A percentile compares a stretch with the other conserved stretches of the same genome.
phyloP scores from a whole-genome alignment of 2,329 filamentous ascomycete species.

The Hypoxylon sp. region DNA sequence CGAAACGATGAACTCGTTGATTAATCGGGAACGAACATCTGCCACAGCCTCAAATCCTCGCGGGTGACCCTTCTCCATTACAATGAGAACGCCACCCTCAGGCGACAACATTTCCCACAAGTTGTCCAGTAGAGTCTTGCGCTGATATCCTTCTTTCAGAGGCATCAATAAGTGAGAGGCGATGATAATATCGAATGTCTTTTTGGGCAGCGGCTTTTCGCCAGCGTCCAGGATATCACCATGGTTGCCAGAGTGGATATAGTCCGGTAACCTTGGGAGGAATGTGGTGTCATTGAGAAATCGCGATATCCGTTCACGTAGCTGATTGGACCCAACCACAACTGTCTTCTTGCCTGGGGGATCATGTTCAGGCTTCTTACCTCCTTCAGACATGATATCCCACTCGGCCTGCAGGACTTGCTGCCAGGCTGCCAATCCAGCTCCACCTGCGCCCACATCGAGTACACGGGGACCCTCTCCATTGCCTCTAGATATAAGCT shows the following conservation, averaged over 20 bases:
- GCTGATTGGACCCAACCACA: constrained; percentile 79
- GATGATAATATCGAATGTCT: constrained; percentile 91
- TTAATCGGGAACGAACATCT: constrained; percentile 82
- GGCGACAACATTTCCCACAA: constrained; percentile 90
- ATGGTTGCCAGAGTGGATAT: constrained; percentile 75
- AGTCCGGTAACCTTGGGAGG: constrained; percentile 90
- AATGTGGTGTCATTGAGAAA: constrained; percentile 93
- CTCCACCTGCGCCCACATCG: constrained; percentile 82
- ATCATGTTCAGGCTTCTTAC: constrained; percentile 59
- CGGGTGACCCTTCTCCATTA: constrained; percentile 92
- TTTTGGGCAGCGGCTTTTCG: constrained; percentile 71
- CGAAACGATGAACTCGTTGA: constrained; percentile 74
- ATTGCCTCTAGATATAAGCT: constrained; percentile 71
- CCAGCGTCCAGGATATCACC: constrained; percentile 72
- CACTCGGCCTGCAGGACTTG: constrained; percentile 87
- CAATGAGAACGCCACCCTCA: constrained; percentile 86
- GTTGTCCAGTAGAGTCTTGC: constrained; percentile 86
- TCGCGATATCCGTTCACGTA: constrained; percentile 81
- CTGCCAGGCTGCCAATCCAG: constrained; percentile 81
- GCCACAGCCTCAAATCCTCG: constrained; percentile 94
- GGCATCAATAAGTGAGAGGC: constrained; percentile 87
- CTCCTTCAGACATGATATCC: constrained; percentile 74
- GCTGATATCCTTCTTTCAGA: constrained; percentile 80
- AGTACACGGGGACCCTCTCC: constrained; percentile 74
- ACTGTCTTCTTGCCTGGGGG: constrained; percentile 84